Evolutionary conservation across 1,284 basidiomycete genomes (phyloP).

Genomic region (Ustilago hordei): DNA sequence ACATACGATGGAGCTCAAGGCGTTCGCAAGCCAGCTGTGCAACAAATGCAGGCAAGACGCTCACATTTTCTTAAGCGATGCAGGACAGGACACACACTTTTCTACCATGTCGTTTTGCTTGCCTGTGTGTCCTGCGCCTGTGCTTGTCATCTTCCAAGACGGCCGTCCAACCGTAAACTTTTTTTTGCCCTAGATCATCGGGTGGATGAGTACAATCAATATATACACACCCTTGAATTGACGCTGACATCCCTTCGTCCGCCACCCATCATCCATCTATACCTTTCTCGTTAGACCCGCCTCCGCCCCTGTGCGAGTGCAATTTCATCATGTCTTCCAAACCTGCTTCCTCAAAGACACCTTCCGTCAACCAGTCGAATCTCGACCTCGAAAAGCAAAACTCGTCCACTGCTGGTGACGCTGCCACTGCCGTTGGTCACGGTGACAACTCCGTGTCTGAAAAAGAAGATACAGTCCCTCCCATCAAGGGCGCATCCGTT

Average conservation of each 20-base stretch:
- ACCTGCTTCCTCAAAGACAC: constrained; percentile 26
- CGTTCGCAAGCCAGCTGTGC: background rate
- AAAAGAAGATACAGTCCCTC: constrained; percentile 11
- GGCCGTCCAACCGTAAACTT: background rate
- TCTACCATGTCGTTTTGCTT: background rate
- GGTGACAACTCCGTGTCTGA: constrained; percentile 29
- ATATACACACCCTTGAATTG: constrained; percentile 9
- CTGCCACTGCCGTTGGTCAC: constrained; percentile 29
- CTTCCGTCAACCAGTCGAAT: constrained; percentile 23
- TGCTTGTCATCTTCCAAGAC: background rate
- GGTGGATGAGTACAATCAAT: constrained; percentile 3
- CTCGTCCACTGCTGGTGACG: constrained; percentile 39
- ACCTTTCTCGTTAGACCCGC: background rate
- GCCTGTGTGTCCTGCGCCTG: background rate
- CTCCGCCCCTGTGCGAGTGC: constrained; percentile 11
- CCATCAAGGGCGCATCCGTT: constrained; percentile 15
- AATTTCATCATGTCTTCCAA: constrained; percentile 17
- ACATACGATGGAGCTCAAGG: background rate
- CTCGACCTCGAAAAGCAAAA: constrained; percentile 48
- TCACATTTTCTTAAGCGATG: constrained; percentile 4
- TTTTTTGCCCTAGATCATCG: background rate
- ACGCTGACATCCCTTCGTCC: background rate
- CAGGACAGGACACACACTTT: background rate
- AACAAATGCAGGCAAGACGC: background rate
- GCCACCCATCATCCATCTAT: background rate